Evolutionary conservation across 2,329 filamentous ascomycete genomes (phyloP).

Genomic region (Trichoderma simmonsii): DNA sequence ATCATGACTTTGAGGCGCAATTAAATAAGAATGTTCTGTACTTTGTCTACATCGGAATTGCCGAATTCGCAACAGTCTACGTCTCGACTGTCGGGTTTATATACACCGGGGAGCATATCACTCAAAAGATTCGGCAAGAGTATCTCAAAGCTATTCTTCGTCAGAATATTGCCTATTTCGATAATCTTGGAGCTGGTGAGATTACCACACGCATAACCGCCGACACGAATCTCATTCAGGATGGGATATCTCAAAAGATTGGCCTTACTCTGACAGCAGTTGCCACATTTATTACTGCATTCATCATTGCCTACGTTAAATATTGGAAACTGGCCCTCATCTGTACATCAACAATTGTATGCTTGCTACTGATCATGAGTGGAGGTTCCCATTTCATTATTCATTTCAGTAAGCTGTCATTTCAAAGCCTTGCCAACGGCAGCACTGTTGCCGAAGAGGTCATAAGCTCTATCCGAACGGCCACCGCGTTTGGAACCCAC

Average conservation of each 20-base stretch:
- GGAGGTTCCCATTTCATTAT: background rate
- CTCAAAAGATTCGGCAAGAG: conserved; percentile 38
- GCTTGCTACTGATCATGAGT: background rate
- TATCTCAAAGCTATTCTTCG: conserved; percentile 45
- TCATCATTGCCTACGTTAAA: conserved; percentile 49
- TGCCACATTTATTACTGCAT: conserved; percentile 42
- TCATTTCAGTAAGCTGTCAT: background rate
- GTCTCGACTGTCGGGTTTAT: background rate
- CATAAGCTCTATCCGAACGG: conserved; percentile 37
- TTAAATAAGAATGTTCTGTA: background rate
- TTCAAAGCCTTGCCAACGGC: background rate
- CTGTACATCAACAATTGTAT: background rate
- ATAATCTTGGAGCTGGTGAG: conserved; percentile 37
- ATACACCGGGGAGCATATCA: conserved; percentile 30
- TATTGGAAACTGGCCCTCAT: conserved; percentile 51
- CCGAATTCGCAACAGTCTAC: background rate
- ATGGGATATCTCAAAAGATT: conserved; percentile 52
- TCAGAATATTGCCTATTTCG: conserved; percentile 51
- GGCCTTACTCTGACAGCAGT: conserved; percentile 40
- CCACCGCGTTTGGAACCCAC: conserved; percentile 39
- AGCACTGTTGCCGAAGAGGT: conserved; percentile 36
- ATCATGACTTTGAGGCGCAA: background rate
- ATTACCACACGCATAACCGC: conserved; percentile 38
- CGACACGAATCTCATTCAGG: conserved; percentile 48
- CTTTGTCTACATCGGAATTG: background rate